Evolutionary conservation across 495 filamentous ascomycete genomes (phyloP).

Genomic region (Penicillium argentinense): DNA sequence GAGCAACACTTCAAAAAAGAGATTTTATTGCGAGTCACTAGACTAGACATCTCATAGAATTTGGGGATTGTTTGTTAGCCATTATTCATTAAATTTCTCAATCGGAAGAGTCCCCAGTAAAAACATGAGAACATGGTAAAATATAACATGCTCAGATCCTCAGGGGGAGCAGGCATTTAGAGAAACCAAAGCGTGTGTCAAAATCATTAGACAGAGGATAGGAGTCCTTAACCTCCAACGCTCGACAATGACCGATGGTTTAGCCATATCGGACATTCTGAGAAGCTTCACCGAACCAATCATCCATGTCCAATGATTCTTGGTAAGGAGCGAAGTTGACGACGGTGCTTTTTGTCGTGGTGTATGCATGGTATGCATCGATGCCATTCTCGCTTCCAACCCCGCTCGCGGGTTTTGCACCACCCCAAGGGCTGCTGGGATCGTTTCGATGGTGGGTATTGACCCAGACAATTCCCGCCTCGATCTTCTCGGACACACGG

Average conservation of each 20-base stretch:
- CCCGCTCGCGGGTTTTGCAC: conserved; percentile 19
- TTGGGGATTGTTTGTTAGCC: too few relatives aligned
- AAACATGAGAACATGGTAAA: too few relatives aligned
- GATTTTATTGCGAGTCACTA: too few relatives aligned
- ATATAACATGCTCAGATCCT: too few relatives aligned
- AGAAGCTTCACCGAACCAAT: conserved; percentile 21
- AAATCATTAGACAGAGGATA: too few relatives aligned
- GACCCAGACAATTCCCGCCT: conserved; percentile 54
- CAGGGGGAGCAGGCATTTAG: too few relatives aligned
- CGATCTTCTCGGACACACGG: conserved; percentile 47
- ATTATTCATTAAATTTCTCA: too few relatives aligned
- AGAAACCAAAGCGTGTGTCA: too few relatives aligned
- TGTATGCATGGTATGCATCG: conserved; percentile 27
- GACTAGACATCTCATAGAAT: too few relatives aligned
- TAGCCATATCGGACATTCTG: conserved; percentile 1
- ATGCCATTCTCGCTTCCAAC: conserved; percentile 29
- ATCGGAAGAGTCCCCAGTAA: too few relatives aligned
- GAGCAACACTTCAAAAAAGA: too few relatives aligned
- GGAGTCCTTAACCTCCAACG: too few relatives aligned
- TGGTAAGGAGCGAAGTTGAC: conserved; percentile 22
- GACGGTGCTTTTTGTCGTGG: conserved; percentile 23
- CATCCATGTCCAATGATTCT: conserved; percentile 19
- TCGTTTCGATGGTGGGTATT: conserved; percentile 41
- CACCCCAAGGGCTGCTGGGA: conserved; percentile 29
- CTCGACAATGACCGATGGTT: background rate